Base-by-base conservation (phyloP, 2,329 filamentous ascomycete species). In the Xylaria sp. region DNA sequence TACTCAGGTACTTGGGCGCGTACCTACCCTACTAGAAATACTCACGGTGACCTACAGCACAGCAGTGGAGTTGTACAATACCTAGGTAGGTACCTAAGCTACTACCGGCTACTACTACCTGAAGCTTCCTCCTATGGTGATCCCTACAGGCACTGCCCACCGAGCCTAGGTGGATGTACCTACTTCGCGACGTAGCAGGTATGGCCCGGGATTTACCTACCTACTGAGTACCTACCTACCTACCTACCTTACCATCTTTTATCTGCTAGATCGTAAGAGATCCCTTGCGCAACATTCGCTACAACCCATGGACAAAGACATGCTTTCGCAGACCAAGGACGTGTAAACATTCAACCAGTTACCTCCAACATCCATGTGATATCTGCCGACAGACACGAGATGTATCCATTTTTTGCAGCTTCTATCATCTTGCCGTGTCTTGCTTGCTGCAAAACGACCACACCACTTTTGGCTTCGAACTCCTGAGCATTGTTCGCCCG, bases 321-420 rank as follows among this genome's bases (percentile, higher is more conserved):
- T 40, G 43, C 43, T 6, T 25, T 23, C 23, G 23, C 28, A 31
- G 8, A 15, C 14, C 6, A 31, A 14, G 4, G 38, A 4, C 9
- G 21, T 11, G 14, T 38, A 51, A 11, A 19, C 23, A 11, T 37
- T 25, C 14, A 15, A 25, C 5, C 42, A 4, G 12, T 25, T 25
- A 19, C 59, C n/a, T n/a, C n/a, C n/a, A n/a, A n/a, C n/a, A n/a
- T n/a, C n/a, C n/a, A n/a, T n/a, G n/a, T n/a, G n/a, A n/a, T n/a
- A n/a, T n/a, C n/a, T n/a, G n/a, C n/a, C 21, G 53, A 40, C n/a
- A 14, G 40, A 31, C 33, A 47, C 49, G 61, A 57, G 35, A 64
- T 64, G 54, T 25, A 37, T 40, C 15, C 52, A 40, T 43, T 35
- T 33, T 57, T 33, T 11, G n/a, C 14, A 40, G 21, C 19, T 57